phyloP scores from a whole-genome alignment of 2,329 filamentous ascomycete species.

The Diplodia seriata region DNA sequence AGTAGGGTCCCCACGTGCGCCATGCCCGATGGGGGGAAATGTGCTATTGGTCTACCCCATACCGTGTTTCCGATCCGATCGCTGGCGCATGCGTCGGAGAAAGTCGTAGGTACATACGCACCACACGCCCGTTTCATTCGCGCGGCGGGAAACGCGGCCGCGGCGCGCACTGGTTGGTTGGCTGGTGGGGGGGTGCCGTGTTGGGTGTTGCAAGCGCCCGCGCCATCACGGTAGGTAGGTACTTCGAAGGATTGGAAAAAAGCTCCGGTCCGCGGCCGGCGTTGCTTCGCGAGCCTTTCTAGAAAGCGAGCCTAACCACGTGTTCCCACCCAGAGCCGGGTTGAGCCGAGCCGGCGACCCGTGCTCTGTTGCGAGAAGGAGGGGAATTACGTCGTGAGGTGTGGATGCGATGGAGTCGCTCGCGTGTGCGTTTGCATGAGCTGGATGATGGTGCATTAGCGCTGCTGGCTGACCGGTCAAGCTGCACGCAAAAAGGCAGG shows the following conservation, averaged over 20 bases:
- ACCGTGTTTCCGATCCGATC: slow-evolving; percentile 2
- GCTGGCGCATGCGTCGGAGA: neutral
- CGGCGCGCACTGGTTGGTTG: no score
- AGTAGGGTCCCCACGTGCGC: neutral
- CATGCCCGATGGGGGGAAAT: neutral
- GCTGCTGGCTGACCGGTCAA: no score
- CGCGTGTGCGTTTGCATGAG: no score
- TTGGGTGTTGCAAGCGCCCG: no score
- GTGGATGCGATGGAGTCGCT: no score
- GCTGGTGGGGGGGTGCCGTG: no score
- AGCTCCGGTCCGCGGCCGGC: neutral
- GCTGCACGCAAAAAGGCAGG: neutral
- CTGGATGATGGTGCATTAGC: no score
- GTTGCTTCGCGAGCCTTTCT: neutral
- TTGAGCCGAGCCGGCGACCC: neutral
- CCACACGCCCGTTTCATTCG: no score
- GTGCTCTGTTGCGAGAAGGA: neutral
- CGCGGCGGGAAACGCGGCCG: no score
- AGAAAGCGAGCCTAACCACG: neutral
- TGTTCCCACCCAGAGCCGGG: neutral
- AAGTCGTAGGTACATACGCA: neutral
- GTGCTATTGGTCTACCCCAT: neutral
- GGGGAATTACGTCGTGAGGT: neutral
- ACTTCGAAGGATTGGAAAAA: neutral
- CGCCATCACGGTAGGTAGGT: no score